A percentile compares a stretch with the other conserved stretches of the same genome.
These are phyloP conservation scores for Metschnikowia reukaufii DNA, from an alignment of 805 yeast species.

Conservation along the genomic window DNA sequence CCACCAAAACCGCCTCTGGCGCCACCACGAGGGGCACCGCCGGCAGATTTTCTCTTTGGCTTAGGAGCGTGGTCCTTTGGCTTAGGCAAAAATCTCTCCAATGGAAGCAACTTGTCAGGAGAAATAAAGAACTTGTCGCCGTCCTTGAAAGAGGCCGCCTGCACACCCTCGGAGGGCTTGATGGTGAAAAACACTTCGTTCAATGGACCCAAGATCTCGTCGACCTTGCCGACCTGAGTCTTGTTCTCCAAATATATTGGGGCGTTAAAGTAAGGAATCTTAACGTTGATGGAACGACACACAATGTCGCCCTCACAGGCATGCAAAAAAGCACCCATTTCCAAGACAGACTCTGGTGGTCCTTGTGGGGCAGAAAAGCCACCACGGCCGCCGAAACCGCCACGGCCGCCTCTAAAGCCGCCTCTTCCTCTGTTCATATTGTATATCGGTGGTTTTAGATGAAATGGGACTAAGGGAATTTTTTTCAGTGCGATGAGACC, in stretches of 20 bases:
- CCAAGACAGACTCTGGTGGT: constrained; percentile 93
- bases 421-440: constrained; percentile 60
- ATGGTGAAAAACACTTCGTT: constrained; percentile 98
- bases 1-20: constrained; percentile 36
- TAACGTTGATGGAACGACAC: constrained; percentile 90
- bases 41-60: constrained; percentile 67
- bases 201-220: constrained; percentile 95
- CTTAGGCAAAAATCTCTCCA: constrained; percentile 96
- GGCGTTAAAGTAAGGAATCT: constrained; percentile 97
- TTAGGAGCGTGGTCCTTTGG: constrained; percentile 87
- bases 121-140: constrained; percentile 97
- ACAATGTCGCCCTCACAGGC: constrained; percentile 97
- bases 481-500: constrained; percentile 23
- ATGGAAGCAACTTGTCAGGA: constrained; percentile 90
- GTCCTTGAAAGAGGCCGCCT: constrained; percentile 86
- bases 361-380: constrained; percentile 80
- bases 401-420: constrained; percentile 48
- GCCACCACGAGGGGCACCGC: constrained; percentile 46
- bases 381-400: constrained; percentile 72
- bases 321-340: constrained; percentile 91
- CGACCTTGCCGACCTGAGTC: constrained; percentile 95
- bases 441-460: constrained; percentile 4
- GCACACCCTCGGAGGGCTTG: constrained; percentile 95
- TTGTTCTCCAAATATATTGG: constrained; percentile 97
- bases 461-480: constrained; percentile 9